phyloP scores from a whole-genome alignment of 2,329 filamentous ascomycete species.

The Talaromyces sp. region DNA sequence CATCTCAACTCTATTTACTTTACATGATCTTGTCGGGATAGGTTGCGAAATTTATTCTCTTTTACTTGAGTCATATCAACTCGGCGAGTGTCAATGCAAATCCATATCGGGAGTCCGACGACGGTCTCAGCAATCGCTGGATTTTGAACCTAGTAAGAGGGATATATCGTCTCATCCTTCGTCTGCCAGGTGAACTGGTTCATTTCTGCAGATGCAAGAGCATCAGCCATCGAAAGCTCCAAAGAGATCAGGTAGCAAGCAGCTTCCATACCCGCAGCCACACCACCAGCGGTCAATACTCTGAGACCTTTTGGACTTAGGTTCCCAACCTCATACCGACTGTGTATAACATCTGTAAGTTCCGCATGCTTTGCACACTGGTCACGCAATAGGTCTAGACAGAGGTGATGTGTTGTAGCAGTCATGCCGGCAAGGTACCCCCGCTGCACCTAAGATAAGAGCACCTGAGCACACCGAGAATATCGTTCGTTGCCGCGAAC shows the following conservation, averaged over 20 bases:
- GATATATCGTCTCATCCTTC: not conserved
- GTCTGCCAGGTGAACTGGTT: not conserved
- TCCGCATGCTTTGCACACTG: constrained; percentile 22
- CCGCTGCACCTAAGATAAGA: not conserved
- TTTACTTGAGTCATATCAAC: not conserved
- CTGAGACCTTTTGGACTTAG: not conserved
- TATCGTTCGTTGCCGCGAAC: not conserved
- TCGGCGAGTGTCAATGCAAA: not conserved
- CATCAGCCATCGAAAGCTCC: not conserved
- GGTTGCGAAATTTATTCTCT: not conserved
- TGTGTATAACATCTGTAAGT: not conserved
- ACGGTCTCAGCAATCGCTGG: not conserved
- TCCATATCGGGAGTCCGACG: not conserved
- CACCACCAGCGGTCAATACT: not conserved
- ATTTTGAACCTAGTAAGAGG: not conserved
- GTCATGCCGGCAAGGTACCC: not conserved
- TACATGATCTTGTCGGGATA: not conserved
- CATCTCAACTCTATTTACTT: constrained; percentile 39
- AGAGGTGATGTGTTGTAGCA: constrained; percentile 41
- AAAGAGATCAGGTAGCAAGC: not conserved
- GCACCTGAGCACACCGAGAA: not conserved
- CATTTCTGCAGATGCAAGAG: not conserved
- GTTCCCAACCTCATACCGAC: not conserved
- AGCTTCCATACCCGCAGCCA: not conserved
- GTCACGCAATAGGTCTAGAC: constrained; percentile 25